Conservation (phyloP, 306 rosid species). For the Dalbergia cochinchinensis region DNA sequence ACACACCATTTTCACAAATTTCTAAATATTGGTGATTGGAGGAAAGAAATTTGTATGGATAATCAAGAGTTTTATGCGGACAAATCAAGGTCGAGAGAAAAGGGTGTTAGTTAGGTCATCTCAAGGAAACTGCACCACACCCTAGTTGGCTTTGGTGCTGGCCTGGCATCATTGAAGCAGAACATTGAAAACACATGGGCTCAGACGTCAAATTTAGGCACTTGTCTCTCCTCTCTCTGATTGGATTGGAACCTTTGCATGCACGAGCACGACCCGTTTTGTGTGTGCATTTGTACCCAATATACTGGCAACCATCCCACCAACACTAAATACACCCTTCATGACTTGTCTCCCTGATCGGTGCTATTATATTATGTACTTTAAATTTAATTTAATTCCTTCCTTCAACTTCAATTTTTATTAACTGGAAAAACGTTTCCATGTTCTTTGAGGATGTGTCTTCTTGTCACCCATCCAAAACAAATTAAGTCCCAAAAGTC, state of each 20-base stretch:
- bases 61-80: too few species aligned
- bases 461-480: conserved; percentile 37
- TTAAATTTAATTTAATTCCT: not conserved
- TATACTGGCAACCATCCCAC: conserved; percentile 25
- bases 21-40: too few species aligned
- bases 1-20: too few species aligned
- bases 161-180: conserved; percentile 36
- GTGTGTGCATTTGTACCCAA: not conserved
- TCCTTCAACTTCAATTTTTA: not conserved
- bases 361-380: too few species aligned
- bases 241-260: conserved; percentile 11
- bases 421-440: not conserved
- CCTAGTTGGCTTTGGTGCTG: not conserved
- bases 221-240: conserved; percentile 34
- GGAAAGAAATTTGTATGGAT: not conserved
- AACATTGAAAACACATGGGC: conserved; percentile 44
- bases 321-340: conserved; percentile 43
- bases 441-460: conserved; percentile 28
- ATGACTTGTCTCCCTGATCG: conserved; percentile 10
- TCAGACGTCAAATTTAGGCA: conserved; percentile 45
- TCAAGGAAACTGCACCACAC: conserved; percentile 8
- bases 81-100: too few species aligned
- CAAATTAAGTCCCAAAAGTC: not conserved
- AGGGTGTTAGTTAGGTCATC: conserved; percentile 20
- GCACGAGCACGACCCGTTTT: conserved; percentile 15